A percentile compares a stretch with the other conserved stretches of the same genome.
Conservation (phyloP, 805 yeast genomes). For the Candida jianshihensis region DNA sequence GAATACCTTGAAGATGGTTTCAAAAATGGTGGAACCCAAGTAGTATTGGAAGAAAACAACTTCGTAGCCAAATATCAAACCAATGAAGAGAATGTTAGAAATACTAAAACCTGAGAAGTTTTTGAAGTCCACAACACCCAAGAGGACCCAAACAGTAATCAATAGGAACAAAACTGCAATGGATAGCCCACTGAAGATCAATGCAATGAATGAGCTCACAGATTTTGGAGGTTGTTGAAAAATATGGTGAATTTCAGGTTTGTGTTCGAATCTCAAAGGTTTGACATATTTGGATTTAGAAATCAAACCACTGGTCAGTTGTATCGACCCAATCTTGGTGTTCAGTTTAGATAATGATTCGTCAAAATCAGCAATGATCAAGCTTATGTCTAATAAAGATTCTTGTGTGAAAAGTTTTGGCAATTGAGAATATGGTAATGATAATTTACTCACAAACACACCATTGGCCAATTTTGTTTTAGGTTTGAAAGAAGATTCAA, state of each 20-base stretch:
- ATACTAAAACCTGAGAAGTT: slow-evolving; percentile 14
- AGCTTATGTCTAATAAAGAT: slow-evolving; percentile 7
- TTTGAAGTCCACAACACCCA: slow-evolving; percentile 17
- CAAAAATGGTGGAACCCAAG: slow-evolving; percentile 18
- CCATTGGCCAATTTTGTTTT: slow-evolving; percentile 9
- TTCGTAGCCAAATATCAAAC: slow-evolving; percentile 16
- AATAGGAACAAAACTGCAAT: slow-evolving; percentile 9
- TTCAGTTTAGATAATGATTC: slow-evolving; percentile 3
- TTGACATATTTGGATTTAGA: slow-evolving; percentile 8
- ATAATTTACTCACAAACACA: slow-evolving; percentile 7
- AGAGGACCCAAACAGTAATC: slow-evolving; percentile 12
- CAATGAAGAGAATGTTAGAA: slow-evolving; percentile 13
- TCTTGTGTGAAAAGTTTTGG: slow-evolving; percentile 19
- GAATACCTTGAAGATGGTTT: slow-evolving; percentile 13
- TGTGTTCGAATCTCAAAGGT: slow-evolving; percentile 15
- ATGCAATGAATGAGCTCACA: slow-evolving; percentile 14
- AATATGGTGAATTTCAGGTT: slow-evolving; percentile 23
- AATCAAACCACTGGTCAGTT: slow-evolving; percentile 13
- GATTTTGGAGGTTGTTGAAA: slow-evolving; percentile 18
- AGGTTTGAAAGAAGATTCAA: slow-evolving; percentile 21
- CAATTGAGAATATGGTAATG: slow-evolving; percentile 14
- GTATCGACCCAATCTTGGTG: slow-evolving; percentile 14
- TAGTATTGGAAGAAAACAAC: slow-evolving; percentile 21
- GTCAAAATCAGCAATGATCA: slow-evolving; percentile 14
- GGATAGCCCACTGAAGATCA: slow-evolving; percentile 13